A percentile compares a stretch with the other conserved stretches of the same genome.
These are phyloP conservation scores for Tuber aestivum DNA, from an alignment of 495 filamentous ascomycete species.

Conservation along the genomic window DNA sequence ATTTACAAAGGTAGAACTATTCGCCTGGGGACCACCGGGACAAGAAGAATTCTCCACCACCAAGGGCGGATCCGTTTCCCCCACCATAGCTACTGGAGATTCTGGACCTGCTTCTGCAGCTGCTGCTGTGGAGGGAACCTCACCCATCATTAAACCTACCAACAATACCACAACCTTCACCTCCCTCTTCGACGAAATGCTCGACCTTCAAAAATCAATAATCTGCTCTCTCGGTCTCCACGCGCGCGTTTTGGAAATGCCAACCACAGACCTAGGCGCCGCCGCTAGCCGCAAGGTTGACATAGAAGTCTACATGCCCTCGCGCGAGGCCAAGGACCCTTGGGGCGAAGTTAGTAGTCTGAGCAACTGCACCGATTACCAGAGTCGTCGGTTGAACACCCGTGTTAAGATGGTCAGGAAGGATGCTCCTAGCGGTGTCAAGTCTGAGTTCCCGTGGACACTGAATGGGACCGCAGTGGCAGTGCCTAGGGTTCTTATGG, in stretches of 20 bases:
- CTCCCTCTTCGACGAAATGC: conserved; percentile 71
- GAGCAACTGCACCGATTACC: conserved; percentile 92
- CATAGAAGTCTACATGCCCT: conserved; percentile 92
- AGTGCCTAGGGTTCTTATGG: conserved; percentile 80
- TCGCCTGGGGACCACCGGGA: conserved; percentile 66
- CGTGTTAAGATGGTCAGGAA: conserved; percentile 51
- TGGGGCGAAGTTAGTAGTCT: conserved; percentile 93
- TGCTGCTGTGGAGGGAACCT: background rate
- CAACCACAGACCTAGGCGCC: conserved; percentile 76
- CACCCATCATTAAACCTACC: background rate
- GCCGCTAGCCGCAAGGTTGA: conserved; percentile 79
- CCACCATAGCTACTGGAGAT: background rate
- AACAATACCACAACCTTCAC: conserved; percentile 41
- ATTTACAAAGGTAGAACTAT: conserved; percentile 97
- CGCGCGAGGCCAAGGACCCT: conserved; percentile 64
- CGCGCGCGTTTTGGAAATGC: conserved; percentile 90
- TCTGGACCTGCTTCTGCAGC: background rate
- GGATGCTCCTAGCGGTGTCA: conserved; percentile 47
- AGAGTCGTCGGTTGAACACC: conserved; percentile 74
- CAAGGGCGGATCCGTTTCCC: conserved; percentile 4
- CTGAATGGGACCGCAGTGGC: conserved; percentile 93
- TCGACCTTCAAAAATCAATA: conserved; percentile 79
- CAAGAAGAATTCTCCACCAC: conserved; percentile 19
- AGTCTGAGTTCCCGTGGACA: conserved; percentile 65
- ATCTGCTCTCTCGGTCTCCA: conserved; percentile 68